phyloP scores from a whole-genome alignment of 2,329 filamentous ascomycete genomes.

The Bipolaris zeicola region DNA sequence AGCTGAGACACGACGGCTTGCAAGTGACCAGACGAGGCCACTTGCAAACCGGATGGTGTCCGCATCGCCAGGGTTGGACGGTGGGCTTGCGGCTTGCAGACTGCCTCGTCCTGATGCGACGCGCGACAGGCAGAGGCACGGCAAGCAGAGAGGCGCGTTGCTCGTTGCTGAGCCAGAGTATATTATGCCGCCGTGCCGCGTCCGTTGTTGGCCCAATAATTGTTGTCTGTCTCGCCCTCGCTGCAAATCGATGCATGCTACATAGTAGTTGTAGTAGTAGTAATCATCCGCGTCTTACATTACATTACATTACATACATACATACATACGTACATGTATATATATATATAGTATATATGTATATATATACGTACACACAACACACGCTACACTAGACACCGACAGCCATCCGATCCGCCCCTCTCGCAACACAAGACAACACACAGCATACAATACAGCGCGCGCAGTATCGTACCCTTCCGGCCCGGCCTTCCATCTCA shows the following conservation, averaged over 20 bases:
- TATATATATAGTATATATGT: too few relatives aligned
- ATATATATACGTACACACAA: too few relatives aligned
- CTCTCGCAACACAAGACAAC: not conserved
- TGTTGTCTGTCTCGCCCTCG: not conserved
- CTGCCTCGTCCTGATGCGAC: not conserved
- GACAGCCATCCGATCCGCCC: not conserved
- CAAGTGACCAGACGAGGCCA: conserved; percentile 40
- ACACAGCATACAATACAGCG: too few relatives aligned
- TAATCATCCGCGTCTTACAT: too few relatives aligned
- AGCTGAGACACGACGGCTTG: conserved; percentile 25
- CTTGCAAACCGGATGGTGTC: conserved; percentile 30
- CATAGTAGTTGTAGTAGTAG: too few relatives aligned
- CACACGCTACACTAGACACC: not conserved
- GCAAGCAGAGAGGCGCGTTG: conserved; percentile 16
- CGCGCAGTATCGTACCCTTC: conserved; percentile 15
- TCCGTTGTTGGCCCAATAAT: conserved; percentile 11
- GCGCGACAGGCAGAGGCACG: conserved; percentile 16
- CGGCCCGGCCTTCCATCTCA: conserved; percentile 26
- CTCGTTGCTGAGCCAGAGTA: conserved; percentile 4
- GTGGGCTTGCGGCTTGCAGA: not conserved
- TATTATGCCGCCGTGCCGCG: conserved; percentile 26
- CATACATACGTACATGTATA: too few relatives aligned
- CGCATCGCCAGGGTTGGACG: conserved; percentile 23
- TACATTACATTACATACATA: too few relatives aligned
- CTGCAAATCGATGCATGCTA: not conserved